phyloP scores from a whole-genome alignment of 2,329 filamentous ascomycete species.

The Xenoacremonium recifei region DNA sequence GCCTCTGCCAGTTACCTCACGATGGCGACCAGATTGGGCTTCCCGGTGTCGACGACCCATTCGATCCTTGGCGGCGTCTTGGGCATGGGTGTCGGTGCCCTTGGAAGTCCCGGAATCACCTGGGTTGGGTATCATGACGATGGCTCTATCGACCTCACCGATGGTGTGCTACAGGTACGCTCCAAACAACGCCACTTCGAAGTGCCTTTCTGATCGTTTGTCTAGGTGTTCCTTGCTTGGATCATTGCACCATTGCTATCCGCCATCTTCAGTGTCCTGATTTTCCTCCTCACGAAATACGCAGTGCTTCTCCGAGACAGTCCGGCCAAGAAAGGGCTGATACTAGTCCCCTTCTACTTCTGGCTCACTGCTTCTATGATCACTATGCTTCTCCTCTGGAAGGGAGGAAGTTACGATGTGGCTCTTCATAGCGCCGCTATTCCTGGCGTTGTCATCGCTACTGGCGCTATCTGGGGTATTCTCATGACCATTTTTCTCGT shows the following conservation, averaged over 20 bases:
- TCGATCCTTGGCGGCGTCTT: constrained; percentile 59
- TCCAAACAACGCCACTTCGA: neutral
- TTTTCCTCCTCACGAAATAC: constrained; percentile 58
- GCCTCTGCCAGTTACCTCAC: constrained; percentile 57
- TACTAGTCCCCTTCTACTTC: constrained; percentile 56
- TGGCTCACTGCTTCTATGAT: constrained; percentile 53
- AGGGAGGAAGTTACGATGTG: constrained; percentile 45
- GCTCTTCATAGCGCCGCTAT: constrained; percentile 48
- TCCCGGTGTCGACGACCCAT: constrained; percentile 62
- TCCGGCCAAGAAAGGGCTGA: constrained; percentile 51
- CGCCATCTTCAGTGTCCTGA: constrained; percentile 49
- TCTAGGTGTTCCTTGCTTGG: constrained; percentile 60
- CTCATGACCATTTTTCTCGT: constrained; percentile 54
- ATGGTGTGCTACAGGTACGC: constrained; percentile 51
- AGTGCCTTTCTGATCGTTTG: constrained; percentile 29
- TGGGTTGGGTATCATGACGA: constrained; percentile 48
- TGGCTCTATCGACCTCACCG: constrained; percentile 35
- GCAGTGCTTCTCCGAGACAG: constrained; percentile 52
- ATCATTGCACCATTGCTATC: constrained; percentile 58
- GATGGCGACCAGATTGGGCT: constrained; percentile 50
- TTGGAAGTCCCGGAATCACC: constrained; percentile 50
- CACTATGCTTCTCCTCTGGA: constrained; percentile 61
- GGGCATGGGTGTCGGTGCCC: constrained; percentile 56
- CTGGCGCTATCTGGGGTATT: constrained; percentile 48
- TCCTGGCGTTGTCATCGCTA: constrained; percentile 53